A percentile compares a stretch with the other conserved stretches of the same genome.
These are phyloP conservation scores for Trichomonas tenax DNA, from an alignment of 208 protist genomes.

Conservation along the genomic window DNA sequence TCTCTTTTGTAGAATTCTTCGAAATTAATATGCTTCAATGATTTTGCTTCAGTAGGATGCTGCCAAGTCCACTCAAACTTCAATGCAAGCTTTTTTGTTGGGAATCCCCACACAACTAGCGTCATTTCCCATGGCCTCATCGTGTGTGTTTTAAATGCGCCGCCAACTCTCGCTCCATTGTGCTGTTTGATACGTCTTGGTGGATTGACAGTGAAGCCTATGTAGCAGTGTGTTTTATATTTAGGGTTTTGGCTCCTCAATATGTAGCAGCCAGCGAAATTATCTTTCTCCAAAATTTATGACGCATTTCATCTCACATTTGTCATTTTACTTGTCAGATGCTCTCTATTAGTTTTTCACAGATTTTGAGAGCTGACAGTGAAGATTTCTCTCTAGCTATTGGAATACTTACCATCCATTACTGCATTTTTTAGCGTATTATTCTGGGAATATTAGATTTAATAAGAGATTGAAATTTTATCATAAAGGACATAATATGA, in stretches of 20 bases:
- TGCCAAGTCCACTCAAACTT: conserved; percentile 81
- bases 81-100: conserved; percentile 59
- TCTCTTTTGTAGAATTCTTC: not conserved
- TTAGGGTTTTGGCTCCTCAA: not conserved
- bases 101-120: conserved; percentile 67
- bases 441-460: too few species aligned
- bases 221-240: conserved; percentile 43
- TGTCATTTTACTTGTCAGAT: too few species aligned
- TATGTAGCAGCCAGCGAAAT: conserved; percentile 17
- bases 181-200: conserved; percentile 63
- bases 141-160: conserved; percentile 58
- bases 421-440: too few species aligned
- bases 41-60: conserved; percentile 46
- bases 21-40: conserved; percentile 13
- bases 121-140: conserved; percentile 67
- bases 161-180: conserved; percentile 66
- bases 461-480: too few species aligned
- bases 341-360: too few species aligned
- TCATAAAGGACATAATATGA: too few species aligned
- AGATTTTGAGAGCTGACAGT: too few species aligned
- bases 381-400: too few species aligned
- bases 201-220: conserved; percentile 72
- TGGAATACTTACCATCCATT: too few species aligned
- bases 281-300: not conserved
- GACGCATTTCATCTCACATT: too few species aligned